Evolutionary conservation across 2,329 filamentous ascomycete species (phyloP), one percentile per base, ranked within the genome.

Genomic region (Aureobasidium zeae): DNA sequence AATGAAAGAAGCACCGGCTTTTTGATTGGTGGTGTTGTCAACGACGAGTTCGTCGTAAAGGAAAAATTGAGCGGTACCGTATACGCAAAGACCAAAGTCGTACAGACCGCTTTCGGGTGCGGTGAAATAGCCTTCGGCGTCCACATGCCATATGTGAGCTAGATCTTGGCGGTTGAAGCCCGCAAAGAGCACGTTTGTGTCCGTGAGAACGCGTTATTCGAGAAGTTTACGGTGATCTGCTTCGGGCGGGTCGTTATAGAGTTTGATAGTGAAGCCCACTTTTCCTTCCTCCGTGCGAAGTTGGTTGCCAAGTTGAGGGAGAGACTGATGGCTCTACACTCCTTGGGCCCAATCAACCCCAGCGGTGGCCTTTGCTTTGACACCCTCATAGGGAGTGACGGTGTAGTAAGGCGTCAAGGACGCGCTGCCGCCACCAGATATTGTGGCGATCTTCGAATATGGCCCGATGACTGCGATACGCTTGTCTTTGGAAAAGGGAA

Each of bases 391-490:
- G 11, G 47, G 47, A 11, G 44, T 38, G 6, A 44, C 39, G 12
- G 33, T 33, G 21, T 44, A 37, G 15, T 38, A 33, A 2, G 47
- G 31, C 10, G 36, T 46, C 8, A 49, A 19, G 8, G 37, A 36
- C 6, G 47, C 47, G n/a, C 34, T 42, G 5, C 47, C 47, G 12
- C 47, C 47, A 3, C 47, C 47, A 22, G 22, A 36, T 2, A 36
- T 29, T n/a, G 82, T 76, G 47, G 70, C 79, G 0, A 74, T 77
- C 33, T 36, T 36, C 8, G 33, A 25, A 11, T 36, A 25, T 2
- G 33, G 33, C 0, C 81, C 81, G 52, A 85, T 80, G 15, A 85
- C 77, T 2, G 80, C 81, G 47, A 85, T 68, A 20, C 73, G 76
- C 4, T 76, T 76, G 5, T 34, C 22, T 7, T 28, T 34, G 5